A percentile compares a stretch with the other conserved stretches of the same genome.
phyloP scores from a whole-genome alignment of 176 grass and related monocot species.

The Sorghum bicolor region Sorghum_bicolor_NCBIv3 NC_012870.2:17367001-17367500 shows the following conservation, averaged over 20 bases:
- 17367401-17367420: not conserved
- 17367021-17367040: conserved; percentile 34
- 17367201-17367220: conserved; percentile 16
- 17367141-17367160: conserved; percentile 5
- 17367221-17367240: conserved; percentile 24
- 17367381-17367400: not conserved
- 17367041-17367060: conserved; percentile 20
- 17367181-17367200: conserved; percentile 11
- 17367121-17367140: conserved; percentile 18
- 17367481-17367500: not conserved
- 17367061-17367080: conserved; percentile 21
- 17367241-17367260: conserved; percentile 15
- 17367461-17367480: not conserved
- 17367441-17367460: not conserved
- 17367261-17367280: conserved; percentile 7
- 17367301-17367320: not conserved
- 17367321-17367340: conserved; percentile 5
- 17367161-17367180: not conserved
- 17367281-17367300: not conserved
- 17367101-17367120: not conserved
- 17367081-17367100: conserved; percentile 12
- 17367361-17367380: conserved; percentile 23
- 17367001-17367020: conserved; percentile 31
- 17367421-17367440: not conserved
- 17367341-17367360: conserved; percentile 15